phyloP scores from a whole-genome alignment of 192 early-diverging fungal species.

The Podila verticillata region DNA sequence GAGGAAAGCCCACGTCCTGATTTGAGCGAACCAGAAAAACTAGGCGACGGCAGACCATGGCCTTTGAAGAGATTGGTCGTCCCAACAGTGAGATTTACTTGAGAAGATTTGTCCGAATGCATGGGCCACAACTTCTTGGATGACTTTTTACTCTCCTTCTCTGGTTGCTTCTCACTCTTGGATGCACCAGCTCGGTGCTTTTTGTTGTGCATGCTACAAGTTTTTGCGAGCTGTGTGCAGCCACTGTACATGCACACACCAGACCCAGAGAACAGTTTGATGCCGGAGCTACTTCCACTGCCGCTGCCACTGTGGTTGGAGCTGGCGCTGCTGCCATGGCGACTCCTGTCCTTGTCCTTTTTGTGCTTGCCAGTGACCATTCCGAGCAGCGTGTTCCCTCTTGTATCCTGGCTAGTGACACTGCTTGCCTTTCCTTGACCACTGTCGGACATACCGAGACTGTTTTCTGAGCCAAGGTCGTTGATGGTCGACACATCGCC shows the following conservation, averaged over 20 bases:
- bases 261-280: constrained; percentile 30
- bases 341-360: background rate
- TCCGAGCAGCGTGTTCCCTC: constrained; percentile 7
- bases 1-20: constrained; percentile 11
- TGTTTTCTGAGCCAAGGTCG: constrained; percentile 24
- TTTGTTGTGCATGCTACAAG: constrained; percentile 32
- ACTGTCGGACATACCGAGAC: background rate
- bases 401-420: background rate
- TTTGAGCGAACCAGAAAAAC: background rate
- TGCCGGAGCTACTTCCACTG: constrained; percentile 11
- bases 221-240: constrained; percentile 33
- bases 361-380: constrained; percentile 45
- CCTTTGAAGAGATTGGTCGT: constrained; percentile 4
- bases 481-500: constrained; percentile 27
- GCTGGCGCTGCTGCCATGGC: constrained; percentile 13
- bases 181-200: constrained; percentile 1
- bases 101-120: constrained; percentile 13
- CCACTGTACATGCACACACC: constrained; percentile 30
- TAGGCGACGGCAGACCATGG: constrained; percentile 5
- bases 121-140: constrained; percentile 12
- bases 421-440: background rate
- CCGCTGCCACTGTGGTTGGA: constrained; percentile 26
- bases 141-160: constrained; percentile 15
- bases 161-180: constrained; percentile 3
- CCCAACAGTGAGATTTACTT: constrained; percentile 3